These are phyloP conservation scores for Colletotrichum cordylinicola DNA, from an alignment of 2,329 filamentous ascomycete species.

Conservation along the genomic window DNA sequence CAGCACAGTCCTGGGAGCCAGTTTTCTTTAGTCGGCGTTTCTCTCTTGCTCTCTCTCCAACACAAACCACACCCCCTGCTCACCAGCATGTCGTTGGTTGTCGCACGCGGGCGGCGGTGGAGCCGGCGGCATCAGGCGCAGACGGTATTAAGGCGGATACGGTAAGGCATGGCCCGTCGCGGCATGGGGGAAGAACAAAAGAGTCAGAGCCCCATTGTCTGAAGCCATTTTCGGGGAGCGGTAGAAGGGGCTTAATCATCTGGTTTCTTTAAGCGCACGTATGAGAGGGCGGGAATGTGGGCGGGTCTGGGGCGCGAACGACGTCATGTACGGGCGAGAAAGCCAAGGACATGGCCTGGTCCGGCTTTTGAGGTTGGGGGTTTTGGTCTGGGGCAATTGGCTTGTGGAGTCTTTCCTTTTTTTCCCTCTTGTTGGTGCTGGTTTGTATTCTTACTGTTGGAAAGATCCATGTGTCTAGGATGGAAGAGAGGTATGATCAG, in stretches of 20 bases:
- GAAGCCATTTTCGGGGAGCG: not conserved
- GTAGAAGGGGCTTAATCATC: not conserved
- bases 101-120: not conserved
- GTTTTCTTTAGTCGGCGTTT: not conserved
- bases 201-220: not conserved
- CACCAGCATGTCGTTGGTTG: not conserved
- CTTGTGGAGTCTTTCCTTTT: not conserved
- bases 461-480: not conserved
- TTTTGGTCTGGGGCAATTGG: not conserved
- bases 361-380: not conserved
- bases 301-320: not conserved
- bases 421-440: not conserved
- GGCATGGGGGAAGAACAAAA: not conserved
- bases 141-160: not conserved
- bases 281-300: not conserved
- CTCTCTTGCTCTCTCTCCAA: not conserved
- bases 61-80: not conserved
- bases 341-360: constrained; percentile 6
- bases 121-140: not conserved
- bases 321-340: constrained; percentile 1
- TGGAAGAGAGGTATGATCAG: not conserved
- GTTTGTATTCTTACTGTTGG: not conserved
- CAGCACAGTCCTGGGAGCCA: not conserved
- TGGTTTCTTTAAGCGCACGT: constrained; percentile 15
- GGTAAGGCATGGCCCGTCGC: not conserved